Percentiles rank a stretch among this genome's conserved stretches.
Evolutionary conservation across 352 stramenopile species (phyloP).

Genomic region (Phytophthora tentaculata): DNA sequence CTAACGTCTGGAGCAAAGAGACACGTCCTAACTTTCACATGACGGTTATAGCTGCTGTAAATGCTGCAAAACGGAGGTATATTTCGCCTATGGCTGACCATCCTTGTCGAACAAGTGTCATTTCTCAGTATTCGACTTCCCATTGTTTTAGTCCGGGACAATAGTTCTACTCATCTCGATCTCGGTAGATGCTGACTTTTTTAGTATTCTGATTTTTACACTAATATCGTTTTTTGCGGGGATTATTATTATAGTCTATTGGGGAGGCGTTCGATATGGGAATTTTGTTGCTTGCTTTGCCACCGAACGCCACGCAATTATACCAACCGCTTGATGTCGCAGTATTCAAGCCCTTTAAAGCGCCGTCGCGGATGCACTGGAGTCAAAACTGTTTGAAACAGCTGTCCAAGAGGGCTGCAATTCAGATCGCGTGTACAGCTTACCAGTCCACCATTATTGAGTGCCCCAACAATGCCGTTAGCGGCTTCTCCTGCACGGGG

Average conservation of each 20-base stretch:
- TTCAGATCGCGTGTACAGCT: not conserved
- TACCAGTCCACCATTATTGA: not conserved
- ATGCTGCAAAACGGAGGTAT: not conserved
- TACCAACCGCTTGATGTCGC: not conserved
- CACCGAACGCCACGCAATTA: no score
- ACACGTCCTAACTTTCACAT: not conserved
- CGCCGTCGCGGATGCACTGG: not conserved
- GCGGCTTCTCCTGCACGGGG: not conserved
- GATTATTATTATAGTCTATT: no score
- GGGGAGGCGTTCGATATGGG: no score
- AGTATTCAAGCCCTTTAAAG: not conserved
- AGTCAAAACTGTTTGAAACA: not conserved
- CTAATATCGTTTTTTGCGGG: no score
- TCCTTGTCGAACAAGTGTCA: not conserved
- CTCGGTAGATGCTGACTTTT: not conserved
- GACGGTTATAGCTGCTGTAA: not conserved
- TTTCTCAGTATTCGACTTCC: not conserved
- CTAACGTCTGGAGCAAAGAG: slow-evolving; percentile 1
- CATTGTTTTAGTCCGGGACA: not conserved
- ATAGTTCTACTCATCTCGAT: not conserved
- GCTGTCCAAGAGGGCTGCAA: not conserved
- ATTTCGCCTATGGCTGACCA: not conserved
- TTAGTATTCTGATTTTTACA: not conserved
- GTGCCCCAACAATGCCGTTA: not conserved
- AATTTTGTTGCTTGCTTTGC: no score